Evolutionary conservation across 306 rosid genomes (phyloP), one percentile per base, ranked within the genome.

Genomic region (Quercus agrifolia): DNA sequence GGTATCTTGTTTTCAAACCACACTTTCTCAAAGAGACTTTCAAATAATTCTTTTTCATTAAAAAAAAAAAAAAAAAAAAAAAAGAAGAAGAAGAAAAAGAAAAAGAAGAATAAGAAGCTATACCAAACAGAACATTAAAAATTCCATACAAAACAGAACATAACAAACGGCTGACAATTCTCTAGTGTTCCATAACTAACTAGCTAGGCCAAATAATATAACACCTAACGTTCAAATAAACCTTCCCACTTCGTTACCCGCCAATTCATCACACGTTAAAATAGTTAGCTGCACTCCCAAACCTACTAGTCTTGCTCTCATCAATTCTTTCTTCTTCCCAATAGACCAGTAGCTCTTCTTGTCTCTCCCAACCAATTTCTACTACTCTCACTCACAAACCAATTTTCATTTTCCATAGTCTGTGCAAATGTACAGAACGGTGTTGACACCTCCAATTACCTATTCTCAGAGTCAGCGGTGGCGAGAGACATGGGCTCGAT

Each of bases 191-290:
- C 21, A 17, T 6, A 18, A 19, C 49, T 17, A 18, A 19, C 14
- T 9, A 3, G 5, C 5, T 31, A 19, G 72, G 28, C 46, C 72
- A 35, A 35, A 23, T 4, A 1, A 14, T 1, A 63, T 10, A 25
- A 56, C 73, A 87, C 83, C 91, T 80, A 87, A 80, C 87, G 56
- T 80, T 87, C 87, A 81, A 73, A 81, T 56, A 11, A 66, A 51
- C n/a, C 79, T 49, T 41, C 15, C 77, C 81, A 79, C 74, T 80
- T 78, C 72, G 81, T 71, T 73, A 70, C 80, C 78, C 79, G 82
- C 82, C 89, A 78, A 51, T 49, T 11, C 14, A 49, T 49, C 54
- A 49, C 66, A 17, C 70, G 17, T n/a, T 18, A 54, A 81, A 74
- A 27, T 59, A 77, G 85, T 85, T 71, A 78, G 89, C 74, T 87